A percentile compares a stretch with the other conserved stretches of the same genome.
Evolutionary conservation across 805 yeast genomes (phyloP).

Genomic region (Barnettozyma vustinii): DNA sequence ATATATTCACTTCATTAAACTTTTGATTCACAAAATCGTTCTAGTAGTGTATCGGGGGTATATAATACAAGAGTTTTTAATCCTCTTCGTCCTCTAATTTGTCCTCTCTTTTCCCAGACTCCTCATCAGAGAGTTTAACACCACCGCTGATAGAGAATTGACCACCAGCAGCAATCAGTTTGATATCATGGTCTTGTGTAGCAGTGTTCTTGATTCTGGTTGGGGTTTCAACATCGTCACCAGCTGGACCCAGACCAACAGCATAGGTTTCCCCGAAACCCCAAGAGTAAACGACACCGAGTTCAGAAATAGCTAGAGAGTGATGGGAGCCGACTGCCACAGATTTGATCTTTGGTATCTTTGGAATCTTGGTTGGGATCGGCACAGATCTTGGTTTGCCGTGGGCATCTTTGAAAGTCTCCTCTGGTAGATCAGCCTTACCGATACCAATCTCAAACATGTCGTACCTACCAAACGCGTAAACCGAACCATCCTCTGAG

Average conservation of each 20-base stretch:
- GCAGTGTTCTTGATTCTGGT: constrained; percentile 93
- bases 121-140: constrained; percentile 35
- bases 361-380: constrained; percentile 63
- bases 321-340: constrained; percentile 91
- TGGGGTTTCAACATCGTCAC: constrained; percentile 84
- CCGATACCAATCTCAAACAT: constrained; percentile 89
- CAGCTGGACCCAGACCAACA: constrained; percentile 84
- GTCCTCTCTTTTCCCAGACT: constrained; percentile 38
- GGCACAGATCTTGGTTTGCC: constrained; percentile 85
- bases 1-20: neutral
- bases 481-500: constrained; percentile 65
- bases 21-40: neutral
- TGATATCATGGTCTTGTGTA: constrained; percentile 70
- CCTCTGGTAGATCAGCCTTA: constrained; percentile 58
- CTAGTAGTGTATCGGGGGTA: neutral
- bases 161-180: constrained; percentile 87
- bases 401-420: constrained; percentile 69
- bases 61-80: neutral
- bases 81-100: constrained; percentile 49
- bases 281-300: constrained; percentile 91
- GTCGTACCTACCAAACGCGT: constrained; percentile 86
- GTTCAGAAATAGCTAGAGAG: constrained; percentile 75
- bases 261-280: constrained; percentile 98
- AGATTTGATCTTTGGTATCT: constrained; percentile 49
- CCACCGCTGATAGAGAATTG: constrained; percentile 93